Percentiles rank a stretch among this genome's conserved stretches.
phyloP scores from a whole-genome alignment of 306 rosid species.

The Pachyrhizus erosus region DNA sequence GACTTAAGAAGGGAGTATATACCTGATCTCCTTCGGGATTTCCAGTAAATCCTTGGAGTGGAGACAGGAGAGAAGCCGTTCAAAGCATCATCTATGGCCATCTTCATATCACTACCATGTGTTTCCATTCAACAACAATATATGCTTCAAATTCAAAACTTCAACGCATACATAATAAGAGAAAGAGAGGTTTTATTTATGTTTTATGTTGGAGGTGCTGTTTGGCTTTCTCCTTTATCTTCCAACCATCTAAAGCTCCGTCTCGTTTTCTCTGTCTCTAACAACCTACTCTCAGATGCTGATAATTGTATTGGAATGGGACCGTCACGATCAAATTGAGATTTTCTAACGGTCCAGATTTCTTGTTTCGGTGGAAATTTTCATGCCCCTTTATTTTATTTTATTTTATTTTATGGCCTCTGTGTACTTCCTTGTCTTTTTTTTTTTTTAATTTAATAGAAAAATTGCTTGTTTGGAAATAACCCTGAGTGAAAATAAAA shows the following conservation, averaged over 20 bases:
- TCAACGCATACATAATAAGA: not conserved
- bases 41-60: constrained; percentile 79
- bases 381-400: too few relatives aligned
- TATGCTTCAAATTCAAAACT: constrained; percentile 14
- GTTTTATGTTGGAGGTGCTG: not conserved
- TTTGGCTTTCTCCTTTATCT: constrained; percentile 38
- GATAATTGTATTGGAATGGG: constrained; percentile 48
- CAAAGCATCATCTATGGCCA: constrained; percentile 59
- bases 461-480: not conserved
- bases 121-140: constrained; percentile 55
- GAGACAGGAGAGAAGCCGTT: constrained; percentile 75
- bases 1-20: not conserved
- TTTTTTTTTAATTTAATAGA: not conserved
- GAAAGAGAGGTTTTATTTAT: not conserved
- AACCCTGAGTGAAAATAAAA: not conserved
- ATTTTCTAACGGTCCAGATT: constrained; percentile 65
- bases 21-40: constrained; percentile 93
- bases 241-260: constrained; percentile 36
- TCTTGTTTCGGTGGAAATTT: constrained; percentile 43
- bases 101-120: constrained; percentile 35
- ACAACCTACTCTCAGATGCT: constrained; percentile 44
- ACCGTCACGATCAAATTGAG: constrained; percentile 26
- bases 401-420: not conserved
- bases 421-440: constrained; percentile 16
- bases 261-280: not conserved